Conservation (phyloP, 2,329 filamentous ascomycete species). For the Aspergillus sp. region DNA sequence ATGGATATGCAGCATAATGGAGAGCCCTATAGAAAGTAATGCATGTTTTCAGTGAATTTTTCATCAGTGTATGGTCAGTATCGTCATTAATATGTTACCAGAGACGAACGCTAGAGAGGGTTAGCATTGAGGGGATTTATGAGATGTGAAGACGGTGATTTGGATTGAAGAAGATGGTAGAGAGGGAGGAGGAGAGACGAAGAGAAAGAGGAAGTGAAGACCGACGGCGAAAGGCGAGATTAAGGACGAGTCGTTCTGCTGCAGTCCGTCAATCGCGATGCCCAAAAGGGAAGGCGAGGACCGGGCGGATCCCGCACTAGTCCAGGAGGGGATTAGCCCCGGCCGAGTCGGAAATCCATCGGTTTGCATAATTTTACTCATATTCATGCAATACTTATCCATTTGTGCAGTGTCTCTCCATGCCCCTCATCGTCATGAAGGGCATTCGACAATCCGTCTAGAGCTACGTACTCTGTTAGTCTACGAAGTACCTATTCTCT, state of each 20-base stretch:
- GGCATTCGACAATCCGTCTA: background rate
- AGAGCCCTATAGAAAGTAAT: no score
- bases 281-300: constrained; percentile 7
- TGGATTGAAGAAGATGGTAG: background rate
- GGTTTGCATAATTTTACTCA: background rate
- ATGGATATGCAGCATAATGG: no score
- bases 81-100: no score
- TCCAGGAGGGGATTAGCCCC: constrained; percentile 4
- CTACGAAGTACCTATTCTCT: background rate
- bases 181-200: background rate
- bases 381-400: no score
- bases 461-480: background rate
- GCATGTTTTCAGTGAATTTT: no score
- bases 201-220: background rate
- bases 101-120: no score
- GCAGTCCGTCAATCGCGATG: background rate
- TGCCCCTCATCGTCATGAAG: background rate
- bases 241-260: background rate
- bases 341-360: constrained; percentile 13
- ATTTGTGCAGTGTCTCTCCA: no score
- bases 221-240: background rate
- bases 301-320: constrained; percentile 1
- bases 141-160: background rate
- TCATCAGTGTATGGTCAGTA: no score
- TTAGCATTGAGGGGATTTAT: no score